Evolutionary conservation across 2,329 filamentous ascomycete species (phyloP).

Genomic region (Trichoderma sp.): DNA sequence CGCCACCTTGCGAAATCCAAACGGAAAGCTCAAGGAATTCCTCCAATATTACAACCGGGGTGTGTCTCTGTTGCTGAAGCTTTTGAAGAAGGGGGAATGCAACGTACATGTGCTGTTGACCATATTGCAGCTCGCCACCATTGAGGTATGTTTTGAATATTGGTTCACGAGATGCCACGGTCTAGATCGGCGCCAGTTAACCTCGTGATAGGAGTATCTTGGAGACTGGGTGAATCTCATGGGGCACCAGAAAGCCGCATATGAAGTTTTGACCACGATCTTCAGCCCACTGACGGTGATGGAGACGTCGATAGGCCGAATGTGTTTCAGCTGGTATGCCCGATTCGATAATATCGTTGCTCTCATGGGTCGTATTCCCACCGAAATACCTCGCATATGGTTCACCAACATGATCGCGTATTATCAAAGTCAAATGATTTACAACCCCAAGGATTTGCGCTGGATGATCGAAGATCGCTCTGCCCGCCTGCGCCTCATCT

Average conservation of each 20-base stretch:
- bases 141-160: constrained; percentile 68
- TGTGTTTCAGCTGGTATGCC: constrained; percentile 84
- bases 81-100: constrained; percentile 71
- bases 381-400: constrained; percentile 77
- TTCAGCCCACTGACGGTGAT: constrained; percentile 76
- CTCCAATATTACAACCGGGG: constrained; percentile 89
- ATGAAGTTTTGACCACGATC: constrained; percentile 75
- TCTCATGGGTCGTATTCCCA: constrained; percentile 77
- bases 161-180: constrained; percentile 10
- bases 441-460: constrained; percentile 63
- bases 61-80: constrained; percentile 72
- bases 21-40: constrained; percentile 78
- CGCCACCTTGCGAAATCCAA: constrained; percentile 68
- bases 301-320: constrained; percentile 69
- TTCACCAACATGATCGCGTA: constrained; percentile 66
- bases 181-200: constrained; percentile 1
- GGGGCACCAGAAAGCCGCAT: constrained; percentile 88
- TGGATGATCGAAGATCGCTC: constrained; percentile 70
- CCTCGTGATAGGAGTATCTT: constrained; percentile 72
- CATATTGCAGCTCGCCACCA: constrained; percentile 87
- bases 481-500: constrained; percentile 69
- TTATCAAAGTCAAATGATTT: constrained; percentile 60
- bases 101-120: constrained; percentile 77
- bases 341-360: constrained; percentile 85
- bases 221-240: constrained; percentile 95